These are phyloP conservation scores for Golubevia sp. DNA, from an alignment of 1,284 basidiomycete genomes.

Conservation along the genomic window DNA sequence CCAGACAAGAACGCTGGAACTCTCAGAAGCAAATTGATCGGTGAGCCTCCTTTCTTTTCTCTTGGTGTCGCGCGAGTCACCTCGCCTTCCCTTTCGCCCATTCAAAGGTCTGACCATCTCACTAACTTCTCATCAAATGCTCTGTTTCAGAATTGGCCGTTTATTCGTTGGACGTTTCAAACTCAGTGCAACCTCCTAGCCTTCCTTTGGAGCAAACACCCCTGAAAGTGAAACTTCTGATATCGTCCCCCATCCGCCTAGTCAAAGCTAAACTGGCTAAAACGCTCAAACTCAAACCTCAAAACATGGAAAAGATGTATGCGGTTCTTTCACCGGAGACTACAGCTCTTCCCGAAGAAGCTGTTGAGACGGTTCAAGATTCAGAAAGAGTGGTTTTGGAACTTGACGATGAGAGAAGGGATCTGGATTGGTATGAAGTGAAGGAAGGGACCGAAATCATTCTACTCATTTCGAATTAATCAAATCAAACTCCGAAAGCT, in stretches of 20 bases:
- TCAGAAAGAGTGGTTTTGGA: background rate
- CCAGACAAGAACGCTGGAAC: constrained; percentile 1
- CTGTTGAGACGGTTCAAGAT: background rate
- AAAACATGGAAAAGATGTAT: constrained; percentile 2
- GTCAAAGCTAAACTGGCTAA: constrained; percentile 5
- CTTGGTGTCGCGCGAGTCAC: background rate
- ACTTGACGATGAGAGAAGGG: constrained; percentile 1
- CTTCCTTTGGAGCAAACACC: background rate
- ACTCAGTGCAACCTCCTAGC: background rate
- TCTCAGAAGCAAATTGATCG: constrained; percentile 5
- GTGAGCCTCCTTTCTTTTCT: no score
- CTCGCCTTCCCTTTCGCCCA: background rate
- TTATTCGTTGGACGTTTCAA: background rate
- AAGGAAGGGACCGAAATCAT: background rate
- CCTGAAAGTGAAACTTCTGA: constrained; percentile 2
- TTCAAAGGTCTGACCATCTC: no score
- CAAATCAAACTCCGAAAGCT: no score
- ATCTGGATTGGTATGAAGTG: constrained; percentile 5
- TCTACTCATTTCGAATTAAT: no score
- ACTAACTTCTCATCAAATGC: background rate
- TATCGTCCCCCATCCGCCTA: constrained; percentile 1
- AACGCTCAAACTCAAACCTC: constrained; percentile 1
- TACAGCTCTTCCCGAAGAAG: background rate
- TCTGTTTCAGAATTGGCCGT: background rate
- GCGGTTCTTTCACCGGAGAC: background rate